These are phyloP conservation scores for Pseudogymnoascus sp. DNA, from an alignment of 2,329 filamentous ascomycete species.

Conservation along the genomic window DNA sequence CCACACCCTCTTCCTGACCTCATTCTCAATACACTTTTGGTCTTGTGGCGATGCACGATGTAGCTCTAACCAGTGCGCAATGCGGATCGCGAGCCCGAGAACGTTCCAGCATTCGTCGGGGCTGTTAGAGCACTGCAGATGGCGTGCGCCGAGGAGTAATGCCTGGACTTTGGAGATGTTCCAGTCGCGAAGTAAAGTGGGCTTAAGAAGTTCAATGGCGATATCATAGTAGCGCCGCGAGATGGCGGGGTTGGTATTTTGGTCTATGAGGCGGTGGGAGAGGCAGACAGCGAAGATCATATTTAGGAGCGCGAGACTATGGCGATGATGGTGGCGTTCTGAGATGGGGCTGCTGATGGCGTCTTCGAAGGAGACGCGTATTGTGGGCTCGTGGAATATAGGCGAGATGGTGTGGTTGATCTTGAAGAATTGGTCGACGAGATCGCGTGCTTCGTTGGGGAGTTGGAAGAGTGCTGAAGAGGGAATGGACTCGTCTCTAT, in stretches of 20 bases:
- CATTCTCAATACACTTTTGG: neutral
- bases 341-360: neutral
- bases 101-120: too few species aligned
- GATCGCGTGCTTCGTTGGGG: neutral
- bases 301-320: slow-evolving; percentile 1
- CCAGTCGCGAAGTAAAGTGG: too few species aligned
- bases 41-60: too few species aligned
- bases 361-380: neutral
- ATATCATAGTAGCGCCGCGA: too few species aligned
- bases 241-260: too few species aligned
- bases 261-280: neutral
- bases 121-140: too few species aligned
- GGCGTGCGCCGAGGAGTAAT: too few species aligned
- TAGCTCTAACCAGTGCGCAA: too few species aligned
- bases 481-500: too few species aligned
- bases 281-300: slow-evolving; percentile 1
- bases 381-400: slow-evolving; percentile 1
- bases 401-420: neutral
- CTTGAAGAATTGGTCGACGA: neutral
- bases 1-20: neutral
- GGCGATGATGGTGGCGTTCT: neutral
- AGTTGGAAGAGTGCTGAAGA: neutral
- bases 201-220: too few species aligned
- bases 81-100: too few species aligned
- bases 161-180: too few species aligned